Conservation (phyloP, 169 alveolate species). For the Plasmodium gallinaceum region DNA sequence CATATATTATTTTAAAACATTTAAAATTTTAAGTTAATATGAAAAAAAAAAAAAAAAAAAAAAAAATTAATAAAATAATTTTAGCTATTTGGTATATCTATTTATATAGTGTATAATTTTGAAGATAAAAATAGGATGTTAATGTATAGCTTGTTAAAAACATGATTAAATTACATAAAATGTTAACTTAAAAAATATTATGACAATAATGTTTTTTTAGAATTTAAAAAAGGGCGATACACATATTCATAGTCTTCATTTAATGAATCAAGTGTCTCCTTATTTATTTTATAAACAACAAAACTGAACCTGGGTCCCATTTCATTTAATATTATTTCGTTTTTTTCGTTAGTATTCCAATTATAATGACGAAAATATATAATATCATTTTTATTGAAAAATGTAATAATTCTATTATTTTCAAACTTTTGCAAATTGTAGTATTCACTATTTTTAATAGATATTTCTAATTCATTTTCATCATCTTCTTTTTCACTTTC, state of each 20-base stretch:
- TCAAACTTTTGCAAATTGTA: slow-evolving; percentile 79
- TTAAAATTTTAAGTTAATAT: no score
- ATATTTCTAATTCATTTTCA: slow-evolving; percentile 22
- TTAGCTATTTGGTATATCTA: neutral
- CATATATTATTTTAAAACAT: no score
- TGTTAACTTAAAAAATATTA: neutral
- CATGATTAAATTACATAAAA: neutral
- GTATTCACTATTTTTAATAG: slow-evolving; percentile 58
- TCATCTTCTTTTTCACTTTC: slow-evolving; percentile 23
- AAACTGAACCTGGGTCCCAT: slow-evolving; percentile 97
- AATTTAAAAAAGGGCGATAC: slow-evolving; percentile 97
- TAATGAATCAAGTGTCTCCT: slow-evolving; percentile 97
- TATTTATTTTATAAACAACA: slow-evolving; percentile 95
- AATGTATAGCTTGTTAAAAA: neutral
- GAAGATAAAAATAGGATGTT: neutral
- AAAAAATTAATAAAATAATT: neutral
- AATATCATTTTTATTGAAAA: slow-evolving; percentile 93
- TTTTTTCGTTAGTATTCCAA: slow-evolving; percentile 89
- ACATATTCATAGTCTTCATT: slow-evolving; percentile 98
- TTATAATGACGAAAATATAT: slow-evolving; percentile 95
- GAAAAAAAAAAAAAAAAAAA: slow-evolving; percentile 1
- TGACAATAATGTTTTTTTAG: slow-evolving; percentile 86
- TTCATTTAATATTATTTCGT: slow-evolving; percentile 91
- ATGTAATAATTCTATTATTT: slow-evolving; percentile 94
- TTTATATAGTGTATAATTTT: neutral